These are phyloP conservation scores for Emmonsia crescens DNA, from an alignment of 2,329 filamentous ascomycete species.

Conservation along the genomic window DNA sequence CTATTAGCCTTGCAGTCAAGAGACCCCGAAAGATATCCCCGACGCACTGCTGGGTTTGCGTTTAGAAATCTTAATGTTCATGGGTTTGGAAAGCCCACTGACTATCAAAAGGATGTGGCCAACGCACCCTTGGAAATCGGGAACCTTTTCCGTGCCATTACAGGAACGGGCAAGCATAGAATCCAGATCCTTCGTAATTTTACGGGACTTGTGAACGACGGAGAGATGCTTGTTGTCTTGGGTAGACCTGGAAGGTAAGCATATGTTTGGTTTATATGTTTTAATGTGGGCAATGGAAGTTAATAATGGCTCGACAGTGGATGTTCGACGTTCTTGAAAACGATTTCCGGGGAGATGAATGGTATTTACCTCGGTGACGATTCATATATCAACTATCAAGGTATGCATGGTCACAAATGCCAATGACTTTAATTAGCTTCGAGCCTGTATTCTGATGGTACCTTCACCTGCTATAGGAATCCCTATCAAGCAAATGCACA, in stretches of 20 bases:
- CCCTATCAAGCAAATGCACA: conserved; percentile 20
- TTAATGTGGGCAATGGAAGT: background rate
- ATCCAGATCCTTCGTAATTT: conserved; percentile 55
- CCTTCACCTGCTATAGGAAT: background rate
- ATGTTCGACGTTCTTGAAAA: conserved; percentile 77
- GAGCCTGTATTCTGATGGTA: background rate
- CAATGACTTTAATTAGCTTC: background rate
- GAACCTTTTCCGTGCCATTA: conserved; percentile 16
- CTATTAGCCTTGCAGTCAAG: conserved; percentile 32
- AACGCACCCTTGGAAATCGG: conserved; percentile 30
- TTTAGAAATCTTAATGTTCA: conserved; percentile 30
- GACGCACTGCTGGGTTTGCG: conserved; percentile 27
- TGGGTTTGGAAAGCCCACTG: conserved; percentile 28
- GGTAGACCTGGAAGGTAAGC: conserved; percentile 36
- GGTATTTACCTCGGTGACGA: conserved; percentile 61
- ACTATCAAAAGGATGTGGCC: conserved; percentile 35
- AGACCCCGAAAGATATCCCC: conserved; percentile 26
- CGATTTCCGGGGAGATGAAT: conserved; percentile 70
- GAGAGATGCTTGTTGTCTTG: conserved; percentile 48
- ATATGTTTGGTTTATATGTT: background rate
- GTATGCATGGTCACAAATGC: conserved; percentile 15
- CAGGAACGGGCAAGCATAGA: conserved; percentile 21
- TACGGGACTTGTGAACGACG: conserved; percentile 49
- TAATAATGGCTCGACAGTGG: conserved; percentile 19
- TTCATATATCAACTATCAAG: conserved; percentile 70